These are phyloP conservation scores for Leptographium wingfieldii DNA, from an alignment of 2,329 filamentous ascomycete species.

Conservation along the genomic window DNA sequence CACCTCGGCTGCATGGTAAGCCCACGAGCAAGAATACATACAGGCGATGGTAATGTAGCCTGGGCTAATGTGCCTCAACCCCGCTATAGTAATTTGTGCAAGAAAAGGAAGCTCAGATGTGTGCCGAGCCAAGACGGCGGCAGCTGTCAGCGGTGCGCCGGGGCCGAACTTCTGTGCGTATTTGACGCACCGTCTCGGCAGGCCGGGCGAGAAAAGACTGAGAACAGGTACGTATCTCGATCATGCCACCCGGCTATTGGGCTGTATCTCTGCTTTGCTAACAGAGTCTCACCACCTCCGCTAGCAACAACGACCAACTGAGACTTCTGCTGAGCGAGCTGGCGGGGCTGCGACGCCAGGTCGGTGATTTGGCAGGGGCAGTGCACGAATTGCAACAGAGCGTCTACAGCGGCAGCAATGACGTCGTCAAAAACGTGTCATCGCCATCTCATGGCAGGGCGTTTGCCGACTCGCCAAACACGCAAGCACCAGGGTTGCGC, in stretches of 20 bases:
- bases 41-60: background rate
- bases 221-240: background rate
- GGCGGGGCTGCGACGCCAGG: background rate
- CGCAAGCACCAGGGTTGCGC: background rate
- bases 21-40: background rate
- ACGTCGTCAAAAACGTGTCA: background rate
- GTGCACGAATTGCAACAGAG: background rate
- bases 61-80: background rate
- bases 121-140: slow-evolving; percentile 13
- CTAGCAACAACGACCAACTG: background rate
- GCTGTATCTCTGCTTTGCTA: background rate
- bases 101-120: slow-evolving; percentile 26
- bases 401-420: background rate
- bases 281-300: background rate
- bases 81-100: slow-evolving; percentile 18
- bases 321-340: background rate
- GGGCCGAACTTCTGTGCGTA: slow-evolving; percentile 13
- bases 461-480: background rate
- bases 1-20: background rate
- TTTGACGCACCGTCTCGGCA: slow-evolving; percentile 12
- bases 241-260: background rate
- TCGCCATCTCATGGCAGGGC: too few species aligned
- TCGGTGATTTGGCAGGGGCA: background rate
- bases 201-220: background rate
- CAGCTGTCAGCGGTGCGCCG: background rate